These are phyloP conservation scores for Carex kokanica DNA, from an alignment of 176 grass and related monocot species.

Conservation along the genomic window DNA sequence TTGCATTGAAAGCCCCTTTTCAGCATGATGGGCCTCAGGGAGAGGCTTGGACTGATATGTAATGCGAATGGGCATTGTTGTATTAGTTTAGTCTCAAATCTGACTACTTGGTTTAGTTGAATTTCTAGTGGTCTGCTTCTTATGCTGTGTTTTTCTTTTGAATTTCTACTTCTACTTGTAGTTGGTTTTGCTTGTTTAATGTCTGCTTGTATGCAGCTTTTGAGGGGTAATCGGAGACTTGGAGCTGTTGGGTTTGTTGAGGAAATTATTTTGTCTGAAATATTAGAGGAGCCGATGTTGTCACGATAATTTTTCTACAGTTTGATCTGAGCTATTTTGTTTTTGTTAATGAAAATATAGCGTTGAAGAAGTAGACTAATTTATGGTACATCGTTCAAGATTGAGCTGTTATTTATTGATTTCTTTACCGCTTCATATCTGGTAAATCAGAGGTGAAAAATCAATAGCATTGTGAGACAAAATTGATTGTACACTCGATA, in stretches of 20 bases:
- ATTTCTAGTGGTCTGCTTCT: background rate
- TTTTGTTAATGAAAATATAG: background rate
- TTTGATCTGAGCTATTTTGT: background rate
- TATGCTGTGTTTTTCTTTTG: background rate
- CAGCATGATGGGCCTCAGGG: constrained; percentile 76
- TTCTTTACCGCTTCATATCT: no score
- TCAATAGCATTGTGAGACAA: no score
- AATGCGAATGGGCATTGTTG: constrained; percentile 23
- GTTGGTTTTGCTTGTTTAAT: background rate
- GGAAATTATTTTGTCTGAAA: background rate
- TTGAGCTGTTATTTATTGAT: no score
- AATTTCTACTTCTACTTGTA: background rate
- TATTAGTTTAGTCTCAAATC: constrained; percentile 25
- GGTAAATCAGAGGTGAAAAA: no score
- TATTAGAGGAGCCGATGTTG: background rate
- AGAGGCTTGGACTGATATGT: constrained; percentile 85
- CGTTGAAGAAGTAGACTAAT: background rate
- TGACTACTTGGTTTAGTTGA: background rate
- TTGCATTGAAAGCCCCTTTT: constrained; percentile 31
- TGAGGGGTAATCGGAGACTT: background rate
- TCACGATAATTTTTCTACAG: background rate
- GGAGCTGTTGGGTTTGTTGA: background rate
- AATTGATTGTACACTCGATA: no score
- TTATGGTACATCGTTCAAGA: no score
- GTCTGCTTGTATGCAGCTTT: background rate